Base-by-base conservation (phyloP, 352 stramenopile species). In the Blastocystis sp. region DNA sequence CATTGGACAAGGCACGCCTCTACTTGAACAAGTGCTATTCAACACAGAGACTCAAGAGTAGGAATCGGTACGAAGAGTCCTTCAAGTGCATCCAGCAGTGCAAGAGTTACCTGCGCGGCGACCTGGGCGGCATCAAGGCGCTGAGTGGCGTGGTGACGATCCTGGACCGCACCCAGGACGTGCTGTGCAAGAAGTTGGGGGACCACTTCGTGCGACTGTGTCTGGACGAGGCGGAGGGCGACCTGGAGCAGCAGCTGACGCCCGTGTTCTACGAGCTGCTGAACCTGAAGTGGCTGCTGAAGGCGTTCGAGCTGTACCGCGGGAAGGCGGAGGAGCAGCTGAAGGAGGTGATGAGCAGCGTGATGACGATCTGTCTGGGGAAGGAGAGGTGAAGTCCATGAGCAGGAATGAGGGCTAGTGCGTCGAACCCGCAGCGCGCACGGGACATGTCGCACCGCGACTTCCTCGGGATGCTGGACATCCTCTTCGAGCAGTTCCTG, bases 401-500 rank as follows among this genome's bases (percentile, higher is more conserved):
- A 24, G 34, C 62, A 0, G 62, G 34, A 38, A 69, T 69, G 10
- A 69, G 17, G 21, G n/a, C 61, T 10, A 79, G 69, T 60, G 28
- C 45, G 11, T 45, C 69, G 21, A 79, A 79, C 54, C 69, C 69
- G 9, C 1, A 38, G 11, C n/a, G 28, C 34, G n/a, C 63, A n/a
- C 24, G 43, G 19, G 42, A 79, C 21, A 28, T 79, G 43, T 52
- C 69, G 11, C 69, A 79, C 38, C 61, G 63, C 17, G 69, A 79
- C 24, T 79, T 79, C 52, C 14, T 79, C n/a, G 63, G 42, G 9
- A 79, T 45, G 52, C 38, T 79, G 69, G 69, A 79, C 38, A 45
- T 79, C 9, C 52, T 79, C 7, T 79, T 40, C 54, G 69, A 79
- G 24, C 69, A 79, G 69, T 79, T 79, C 52, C 69, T 79, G 54